Evolutionary conservation across 2,329 filamentous ascomycete genomes (phyloP).

Genomic region (Fusarium graminum): DNA sequence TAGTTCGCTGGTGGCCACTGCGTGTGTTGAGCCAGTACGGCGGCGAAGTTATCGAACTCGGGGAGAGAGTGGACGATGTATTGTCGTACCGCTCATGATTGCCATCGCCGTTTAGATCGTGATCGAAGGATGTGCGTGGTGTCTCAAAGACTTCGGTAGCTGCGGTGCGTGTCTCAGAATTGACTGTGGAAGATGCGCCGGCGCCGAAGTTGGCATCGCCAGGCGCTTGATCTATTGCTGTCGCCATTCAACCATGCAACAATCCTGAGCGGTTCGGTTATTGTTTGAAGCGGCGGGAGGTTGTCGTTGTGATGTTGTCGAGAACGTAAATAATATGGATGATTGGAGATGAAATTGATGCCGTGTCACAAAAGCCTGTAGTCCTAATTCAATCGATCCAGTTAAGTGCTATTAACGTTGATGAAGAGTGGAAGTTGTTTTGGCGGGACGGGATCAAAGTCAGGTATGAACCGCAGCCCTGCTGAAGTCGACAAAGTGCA

Average conservation of each 20-base stretch:
- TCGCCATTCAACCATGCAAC: slow-evolving; percentile 54
- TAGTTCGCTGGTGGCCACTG: slow-evolving; percentile 53
- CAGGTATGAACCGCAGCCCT: slow-evolving; percentile 27
- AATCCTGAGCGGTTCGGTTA: slow-evolving; percentile 11
- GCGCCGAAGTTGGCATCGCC: slow-evolving; percentile 40
- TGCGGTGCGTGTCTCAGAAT: slow-evolving; percentile 38
- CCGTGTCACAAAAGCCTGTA: slow-evolving; percentile 3
- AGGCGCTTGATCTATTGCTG: slow-evolving; percentile 49
- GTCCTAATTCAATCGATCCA: slow-evolving; percentile 16
- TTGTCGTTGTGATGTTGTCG: slow-evolving; percentile 5
- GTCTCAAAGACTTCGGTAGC: slow-evolving; percentile 46
- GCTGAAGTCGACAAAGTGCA: slow-evolving; percentile 25
- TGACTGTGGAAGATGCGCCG: slow-evolving; percentile 33
- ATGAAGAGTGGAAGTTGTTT: slow-evolving; percentile 25
- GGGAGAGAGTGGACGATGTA: slow-evolving; percentile 46
- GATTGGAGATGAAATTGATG: neutral
- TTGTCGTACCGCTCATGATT: slow-evolving; percentile 36
- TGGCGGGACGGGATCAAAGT: slow-evolving; percentile 25
- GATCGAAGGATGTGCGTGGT: slow-evolving; percentile 47
- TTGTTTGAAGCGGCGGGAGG: slow-evolving; percentile 2
- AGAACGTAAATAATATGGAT: slow-evolving; percentile 1
- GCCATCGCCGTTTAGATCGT: slow-evolving; percentile 27
- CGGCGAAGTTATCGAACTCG: slow-evolving; percentile 54
- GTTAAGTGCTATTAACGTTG: slow-evolving; percentile 18
- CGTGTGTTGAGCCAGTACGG: slow-evolving; percentile 60